Evolutionary conservation across 495 filamentous ascomycete genomes (phyloP), one percentile per base, ranked within the genome.

Genomic region (Aspergillus indologenus): DNA sequence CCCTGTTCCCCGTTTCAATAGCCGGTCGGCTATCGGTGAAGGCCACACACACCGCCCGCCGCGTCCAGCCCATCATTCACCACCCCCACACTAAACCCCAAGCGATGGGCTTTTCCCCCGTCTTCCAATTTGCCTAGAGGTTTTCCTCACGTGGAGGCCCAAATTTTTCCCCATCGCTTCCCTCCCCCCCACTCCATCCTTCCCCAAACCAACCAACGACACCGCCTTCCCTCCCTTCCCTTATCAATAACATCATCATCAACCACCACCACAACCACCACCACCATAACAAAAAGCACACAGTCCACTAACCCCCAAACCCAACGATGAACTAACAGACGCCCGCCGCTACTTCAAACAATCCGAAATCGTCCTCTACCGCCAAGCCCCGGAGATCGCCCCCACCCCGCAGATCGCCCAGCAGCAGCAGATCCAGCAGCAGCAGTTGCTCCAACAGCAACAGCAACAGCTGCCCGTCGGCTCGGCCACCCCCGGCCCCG

Each of bases 261-360:
- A n/a, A n/a, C n/a, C n/a, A n/a, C n/a, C n/a, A n/a, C n/a, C n/a
- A n/a, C n/a, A n/a, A n/a, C n/a, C n/a, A n/a, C n/a, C n/a, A n/a
- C n/a, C n/a, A n/a, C n/a, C n/a, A n/a, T n/a, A n/a, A n/a, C n/a
- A n/a, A n/a, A n/a, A n/a, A n/a, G n/a, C n/a, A n/a, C n/a, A 50
- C 45, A 34, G 51, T 46, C 49, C 45, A 34, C 51, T 54, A 24
- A 54, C 59, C 59, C 47, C 56, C 24, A 47, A 45, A 53, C 44
- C 29, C 31, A 51, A 15, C 23, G 17, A 21, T 50, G 11, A 7
- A 40, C 12, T 15, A 29, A 48, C 66, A 95, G 94, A 99, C 71
- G 95, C 95, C 45, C 82, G 94, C 62, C 86, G 94, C 60, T 99
- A 99, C 77, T 99, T 99, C 80, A 99, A 99, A 71, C 94, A 99